These are phyloP conservation scores for Sicyos edulis DNA, from an alignment of 306 rosid species.

Conservation along the genomic window DNA sequence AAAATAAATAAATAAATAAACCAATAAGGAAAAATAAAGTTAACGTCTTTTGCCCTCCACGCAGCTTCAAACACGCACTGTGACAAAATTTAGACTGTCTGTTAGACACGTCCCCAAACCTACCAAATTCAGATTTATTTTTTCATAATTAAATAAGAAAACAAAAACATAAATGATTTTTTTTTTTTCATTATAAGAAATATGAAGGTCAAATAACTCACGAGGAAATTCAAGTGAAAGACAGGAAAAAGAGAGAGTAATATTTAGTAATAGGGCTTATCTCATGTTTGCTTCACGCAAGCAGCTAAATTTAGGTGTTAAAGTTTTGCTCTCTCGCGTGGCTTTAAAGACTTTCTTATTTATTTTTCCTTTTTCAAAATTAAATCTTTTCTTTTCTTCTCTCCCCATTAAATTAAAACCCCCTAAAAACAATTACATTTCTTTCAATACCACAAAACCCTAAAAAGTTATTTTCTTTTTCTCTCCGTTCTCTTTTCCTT, in stretches of 20 bases:
- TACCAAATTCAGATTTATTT: constrained; percentile 23
- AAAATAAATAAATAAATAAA: too few species aligned
- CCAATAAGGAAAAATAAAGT: constrained; percentile 12
- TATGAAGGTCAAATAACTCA: neutral
- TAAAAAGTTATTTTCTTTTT: too few species aligned
- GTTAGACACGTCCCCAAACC: constrained; percentile 49
- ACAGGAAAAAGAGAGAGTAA: constrained; percentile 11
- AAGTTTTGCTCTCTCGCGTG: constrained; percentile 78
- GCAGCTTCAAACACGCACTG: constrained; percentile 67
- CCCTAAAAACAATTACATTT: too few species aligned
- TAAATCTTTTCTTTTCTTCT: too few species aligned
- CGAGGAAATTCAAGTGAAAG: too few species aligned
- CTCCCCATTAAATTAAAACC: too few species aligned
- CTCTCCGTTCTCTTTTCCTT: too few species aligned
- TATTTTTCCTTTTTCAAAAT: too few species aligned
- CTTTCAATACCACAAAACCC: too few species aligned
- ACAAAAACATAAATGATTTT: neutral
- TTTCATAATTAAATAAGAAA: neutral
- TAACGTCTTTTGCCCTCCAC: constrained; percentile 97
- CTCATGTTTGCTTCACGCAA: too few species aligned
- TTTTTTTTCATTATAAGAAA: constrained; percentile 23
- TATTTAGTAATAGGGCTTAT: constrained; percentile 35
- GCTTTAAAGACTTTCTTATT: too few species aligned
- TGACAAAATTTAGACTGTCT: constrained; percentile 41
- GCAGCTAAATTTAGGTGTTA: constrained; percentile 58